Conservation (phyloP, 2,329 filamentous ascomycete genomes). For the Colletotrichum gigasporum region DNA sequence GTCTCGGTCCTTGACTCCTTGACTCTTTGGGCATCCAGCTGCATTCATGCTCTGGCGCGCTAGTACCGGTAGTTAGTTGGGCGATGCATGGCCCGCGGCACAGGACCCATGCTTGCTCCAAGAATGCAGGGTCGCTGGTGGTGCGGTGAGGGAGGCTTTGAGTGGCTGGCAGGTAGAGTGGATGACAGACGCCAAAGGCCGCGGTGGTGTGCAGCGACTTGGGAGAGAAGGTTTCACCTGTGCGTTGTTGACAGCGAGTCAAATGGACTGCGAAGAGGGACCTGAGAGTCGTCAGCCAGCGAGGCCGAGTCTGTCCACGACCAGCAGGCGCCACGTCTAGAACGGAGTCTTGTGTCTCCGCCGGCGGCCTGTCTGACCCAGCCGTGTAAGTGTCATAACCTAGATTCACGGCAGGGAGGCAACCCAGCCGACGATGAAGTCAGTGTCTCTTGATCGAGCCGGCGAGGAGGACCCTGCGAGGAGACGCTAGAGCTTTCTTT, state of each 20-base stretch:
- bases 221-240: conserved; percentile 3
- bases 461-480: not conserved
- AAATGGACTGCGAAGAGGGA: no score
- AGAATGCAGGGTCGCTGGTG: conserved; percentile 21
- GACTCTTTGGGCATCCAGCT: not conserved
- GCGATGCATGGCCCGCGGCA: not conserved
- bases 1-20: no score
- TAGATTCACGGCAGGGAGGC: no score
- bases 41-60: not conserved
- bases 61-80: conserved; percentile 18
- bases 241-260: not conserved
- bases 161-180: conserved; percentile 1
- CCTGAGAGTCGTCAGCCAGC: no score
- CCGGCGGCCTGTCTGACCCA: not conserved
- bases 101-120: no score
- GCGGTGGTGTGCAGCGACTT: not conserved
- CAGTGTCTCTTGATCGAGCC: not conserved
- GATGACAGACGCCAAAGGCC: not conserved
- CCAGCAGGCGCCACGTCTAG: no score
- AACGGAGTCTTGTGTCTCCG: no score
- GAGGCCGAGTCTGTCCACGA: not conserved
- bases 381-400: no score
- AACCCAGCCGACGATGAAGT: not conserved
- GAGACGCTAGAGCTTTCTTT: not conserved
- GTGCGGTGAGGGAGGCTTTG: conserved; percentile 13